Evolutionary conservation across 1,284 basidiomycete species (phyloP).

Genomic region (Marasmius tenuissimus): DNA sequence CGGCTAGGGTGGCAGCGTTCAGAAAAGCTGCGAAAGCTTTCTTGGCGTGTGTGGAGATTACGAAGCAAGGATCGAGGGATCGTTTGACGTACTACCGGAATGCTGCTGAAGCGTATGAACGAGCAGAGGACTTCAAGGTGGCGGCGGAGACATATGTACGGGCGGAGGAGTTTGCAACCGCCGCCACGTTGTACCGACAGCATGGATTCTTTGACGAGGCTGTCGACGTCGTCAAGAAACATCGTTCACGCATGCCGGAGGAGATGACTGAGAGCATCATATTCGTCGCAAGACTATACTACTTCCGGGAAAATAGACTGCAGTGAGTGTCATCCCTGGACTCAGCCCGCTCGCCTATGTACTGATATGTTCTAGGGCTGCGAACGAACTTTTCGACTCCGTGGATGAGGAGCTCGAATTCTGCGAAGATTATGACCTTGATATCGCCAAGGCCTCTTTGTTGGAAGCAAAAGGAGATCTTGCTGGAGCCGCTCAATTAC

Average conservation of each 20-base stretch:
- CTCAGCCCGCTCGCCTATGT: neutral
- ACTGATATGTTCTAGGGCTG: slow-evolving; percentile 24
- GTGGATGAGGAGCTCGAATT: slow-evolving; percentile 58
- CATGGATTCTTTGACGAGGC: slow-evolving; percentile 54
- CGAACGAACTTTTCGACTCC: slow-evolving; percentile 48
- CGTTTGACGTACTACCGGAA: neutral
- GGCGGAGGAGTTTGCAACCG: slow-evolving; percentile 44
- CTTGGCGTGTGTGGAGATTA: neutral
- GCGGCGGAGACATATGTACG: slow-evolving; percentile 48
- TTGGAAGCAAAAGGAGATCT: slow-evolving; percentile 44
- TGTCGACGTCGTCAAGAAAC: slow-evolving; percentile 44
- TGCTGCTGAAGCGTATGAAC: neutral
- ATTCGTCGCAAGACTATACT: slow-evolving; percentile 50
- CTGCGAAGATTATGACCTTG: slow-evolving; percentile 55
- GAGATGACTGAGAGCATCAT: slow-evolving; percentile 40
- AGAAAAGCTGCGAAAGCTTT: neutral
- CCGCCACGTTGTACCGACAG: slow-evolving; percentile 46
- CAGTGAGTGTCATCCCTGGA: slow-evolving; percentile 35
- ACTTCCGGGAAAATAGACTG: slow-evolving; percentile 39
- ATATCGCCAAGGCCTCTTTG: slow-evolving; percentile 48
- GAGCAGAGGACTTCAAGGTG: slow-evolving; percentile 26
- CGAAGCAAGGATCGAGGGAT: neutral
- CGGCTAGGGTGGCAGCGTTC: neutral
- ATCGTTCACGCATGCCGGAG: slow-evolving; percentile 29
- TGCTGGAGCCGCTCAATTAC: slow-evolving; percentile 55